phyloP scores from a whole-genome alignment of 1,284 basidiomycete genomes.

The Ganoderma leucocontextum region DNA sequence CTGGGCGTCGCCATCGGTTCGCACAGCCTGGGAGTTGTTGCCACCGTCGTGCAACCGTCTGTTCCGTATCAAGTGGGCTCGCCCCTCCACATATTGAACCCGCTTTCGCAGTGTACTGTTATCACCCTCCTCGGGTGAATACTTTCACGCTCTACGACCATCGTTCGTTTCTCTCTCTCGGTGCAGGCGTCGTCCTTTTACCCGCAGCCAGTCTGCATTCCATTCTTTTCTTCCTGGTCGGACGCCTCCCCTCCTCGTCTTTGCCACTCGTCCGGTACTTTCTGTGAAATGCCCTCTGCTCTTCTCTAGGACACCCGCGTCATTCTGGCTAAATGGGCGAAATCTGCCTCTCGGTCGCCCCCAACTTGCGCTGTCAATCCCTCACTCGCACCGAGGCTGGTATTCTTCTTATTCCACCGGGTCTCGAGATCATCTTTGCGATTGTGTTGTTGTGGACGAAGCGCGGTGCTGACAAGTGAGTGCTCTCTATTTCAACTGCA shows the following conservation, averaged over 20 bases:
- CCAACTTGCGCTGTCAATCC: slow-evolving; percentile 74
- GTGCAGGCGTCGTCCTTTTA: slow-evolving; percentile 38
- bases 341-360: slow-evolving; percentile 72
- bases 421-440: slow-evolving; percentile 66
- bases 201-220: slow-evolving; percentile 49
- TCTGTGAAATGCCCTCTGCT: slow-evolving; percentile 37
- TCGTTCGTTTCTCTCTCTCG: slow-evolving; percentile 31
- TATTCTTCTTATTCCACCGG: slow-evolving; percentile 67
- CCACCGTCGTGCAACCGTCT: slow-evolving; percentile 30
- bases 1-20: slow-evolving; percentile 24
- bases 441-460: slow-evolving; percentile 59
- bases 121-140: slow-evolving; percentile 12
- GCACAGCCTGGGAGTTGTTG: slow-evolving; percentile 29
- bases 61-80: slow-evolving; percentile 24
- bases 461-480: slow-evolving; percentile 63
- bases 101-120: slow-evolving; percentile 6
- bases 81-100: slow-evolving; percentile 18
- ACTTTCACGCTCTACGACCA: slow-evolving; percentile 19
- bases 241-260: slow-evolving; percentile 21
- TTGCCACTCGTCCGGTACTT: slow-evolving; percentile 29
- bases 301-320: slow-evolving; percentile 27
- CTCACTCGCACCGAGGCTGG: slow-evolving; percentile 57
- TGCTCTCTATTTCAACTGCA: slow-evolving; percentile 24
- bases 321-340: slow-evolving; percentile 47
- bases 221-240: slow-evolving; percentile 42